These are phyloP conservation scores for Colletotrichum gigasporum DNA, from an alignment of 2,329 filamentous ascomycete genomes.

Conservation along the genomic window DNA sequence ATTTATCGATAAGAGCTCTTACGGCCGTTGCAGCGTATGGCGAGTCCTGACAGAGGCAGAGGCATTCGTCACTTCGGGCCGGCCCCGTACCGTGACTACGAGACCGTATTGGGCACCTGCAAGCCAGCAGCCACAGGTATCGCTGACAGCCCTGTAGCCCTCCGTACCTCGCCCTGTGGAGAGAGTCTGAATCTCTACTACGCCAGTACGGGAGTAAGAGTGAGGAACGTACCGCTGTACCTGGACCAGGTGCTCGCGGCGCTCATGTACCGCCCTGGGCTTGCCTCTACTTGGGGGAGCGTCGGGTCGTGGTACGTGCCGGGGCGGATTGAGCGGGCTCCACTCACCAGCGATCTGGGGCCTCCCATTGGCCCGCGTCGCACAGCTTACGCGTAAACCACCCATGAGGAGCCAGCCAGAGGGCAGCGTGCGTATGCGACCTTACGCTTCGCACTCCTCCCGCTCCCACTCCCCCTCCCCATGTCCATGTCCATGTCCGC, in stretches of 20 bases:
- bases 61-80: slow-evolving; percentile 6
- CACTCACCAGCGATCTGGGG: slow-evolving; percentile 13
- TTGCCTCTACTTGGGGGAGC: not conserved
- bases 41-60: not conserved
- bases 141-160: too few relatives aligned
- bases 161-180: too few relatives aligned
- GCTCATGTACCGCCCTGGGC: not conserved
- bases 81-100: too few relatives aligned
- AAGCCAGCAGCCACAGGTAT: too few relatives aligned
- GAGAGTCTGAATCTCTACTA: too few relatives aligned
- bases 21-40: too few relatives aligned
- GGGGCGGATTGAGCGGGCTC: slow-evolving; percentile 21
- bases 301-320: slow-evolving; percentile 30
- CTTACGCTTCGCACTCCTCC: slow-evolving; percentile 20
- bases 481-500: slow-evolving; percentile 9
- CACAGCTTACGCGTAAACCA: slow-evolving; percentile 44
- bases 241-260: not conserved
- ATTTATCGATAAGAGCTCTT: slow-evolving; percentile 13
- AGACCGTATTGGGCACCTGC: too few relatives aligned
- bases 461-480: not conserved
- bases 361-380: slow-evolving; percentile 36
- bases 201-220: too few relatives aligned
- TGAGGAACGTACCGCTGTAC: too few relatives aligned
- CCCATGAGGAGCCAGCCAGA: slow-evolving; percentile 31
- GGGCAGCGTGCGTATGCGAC: slow-evolving; percentile 29